These are phyloP conservation scores for Cochlearia excelsa DNA, from an alignment of 345 rosid genomes.

Conservation along the genomic window DNA sequence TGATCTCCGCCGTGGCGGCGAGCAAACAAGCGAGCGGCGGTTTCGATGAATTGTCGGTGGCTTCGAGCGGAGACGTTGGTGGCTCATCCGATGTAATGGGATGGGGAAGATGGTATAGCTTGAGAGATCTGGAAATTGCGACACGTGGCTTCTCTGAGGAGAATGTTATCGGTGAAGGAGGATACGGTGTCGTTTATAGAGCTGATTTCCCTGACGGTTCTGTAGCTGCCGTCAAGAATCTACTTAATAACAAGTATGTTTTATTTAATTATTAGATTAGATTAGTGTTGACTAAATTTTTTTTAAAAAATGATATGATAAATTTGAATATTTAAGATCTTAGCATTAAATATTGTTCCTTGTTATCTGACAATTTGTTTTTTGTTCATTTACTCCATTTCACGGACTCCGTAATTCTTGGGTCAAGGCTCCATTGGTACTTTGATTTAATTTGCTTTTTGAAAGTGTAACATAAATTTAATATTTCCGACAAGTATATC, in stretches of 20 bases:
- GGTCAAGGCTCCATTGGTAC: constrained; percentile 35
- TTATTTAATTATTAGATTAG: constrained; percentile 1
- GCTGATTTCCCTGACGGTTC: constrained; percentile 74
- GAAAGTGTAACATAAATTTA: constrained; percentile 8
- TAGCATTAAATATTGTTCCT: constrained; percentile 20
- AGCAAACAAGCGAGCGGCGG: constrained; percentile 43
- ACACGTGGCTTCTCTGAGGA: constrained; percentile 76
- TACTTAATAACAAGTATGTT: constrained; percentile 84
- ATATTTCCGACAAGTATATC: constrained; percentile 21
- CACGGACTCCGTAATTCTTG: constrained; percentile 41
- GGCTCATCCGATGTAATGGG: constrained; percentile 50
- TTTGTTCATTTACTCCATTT: constrained; percentile 22
- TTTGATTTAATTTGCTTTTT: constrained; percentile 5
- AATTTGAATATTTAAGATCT: constrained; percentile 19
- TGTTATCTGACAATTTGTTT: constrained; percentile 7
- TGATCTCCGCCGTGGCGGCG: background rate
- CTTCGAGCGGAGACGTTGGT: constrained; percentile 50
- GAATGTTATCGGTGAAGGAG: constrained; percentile 92
- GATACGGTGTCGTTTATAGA: constrained; percentile 81
- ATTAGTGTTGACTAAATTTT: too few species aligned
- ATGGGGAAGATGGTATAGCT: constrained; percentile 88
- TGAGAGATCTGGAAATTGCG: constrained; percentile 84
- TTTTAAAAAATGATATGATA: too few species aligned
- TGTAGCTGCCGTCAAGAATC: constrained; percentile 84
- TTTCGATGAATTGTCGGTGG: constrained; percentile 40